phyloP scores from a whole-genome alignment of 805 yeast species.

The Isabelozyma heimii region DNA sequence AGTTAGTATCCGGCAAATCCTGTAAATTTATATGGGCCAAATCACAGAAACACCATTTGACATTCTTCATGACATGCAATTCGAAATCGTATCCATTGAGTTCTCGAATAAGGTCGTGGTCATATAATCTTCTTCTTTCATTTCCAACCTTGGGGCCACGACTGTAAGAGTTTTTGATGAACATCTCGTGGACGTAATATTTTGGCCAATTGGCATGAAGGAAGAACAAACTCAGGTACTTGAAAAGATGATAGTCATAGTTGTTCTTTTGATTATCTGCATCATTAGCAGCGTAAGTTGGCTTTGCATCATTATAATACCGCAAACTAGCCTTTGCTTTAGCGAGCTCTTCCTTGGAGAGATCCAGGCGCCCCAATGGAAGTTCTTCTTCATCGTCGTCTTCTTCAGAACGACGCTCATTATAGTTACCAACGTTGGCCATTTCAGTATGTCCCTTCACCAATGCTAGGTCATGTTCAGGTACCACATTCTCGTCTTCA shows the following conservation, averaged over 20 bases:
- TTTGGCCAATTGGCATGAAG: conserved; percentile 42
- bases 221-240: conserved; percentile 24
- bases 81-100: conserved; percentile 27
- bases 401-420: neutral
- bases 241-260: conserved; percentile 28
- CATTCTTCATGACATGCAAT: conserved; percentile 20
- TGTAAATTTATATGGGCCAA: conserved; percentile 14
- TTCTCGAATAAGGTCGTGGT: conserved; percentile 20
- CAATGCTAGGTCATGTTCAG: neutral
- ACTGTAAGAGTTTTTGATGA: conserved; percentile 19
- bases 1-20: conserved; percentile 17
- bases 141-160: conserved; percentile 23
- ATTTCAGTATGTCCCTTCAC: neutral
- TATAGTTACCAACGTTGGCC: conserved; percentile 4
- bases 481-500: neutral
- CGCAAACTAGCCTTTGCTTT: conserved; percentile 3
- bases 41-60: conserved; percentile 29
- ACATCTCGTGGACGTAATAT: conserved; percentile 21
- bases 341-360: conserved; percentile 19
- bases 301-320: conserved; percentile 11
- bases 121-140: conserved; percentile 26
- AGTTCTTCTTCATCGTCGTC: neutral
- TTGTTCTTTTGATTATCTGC: conserved; percentile 19
- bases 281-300: conserved; percentile 18
- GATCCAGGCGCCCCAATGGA: conserved; percentile 5